These are phyloP conservation scores for Apiospora phragmitis DNA, from an alignment of 2,329 filamentous ascomycete species.

Conservation along the genomic window DNA sequence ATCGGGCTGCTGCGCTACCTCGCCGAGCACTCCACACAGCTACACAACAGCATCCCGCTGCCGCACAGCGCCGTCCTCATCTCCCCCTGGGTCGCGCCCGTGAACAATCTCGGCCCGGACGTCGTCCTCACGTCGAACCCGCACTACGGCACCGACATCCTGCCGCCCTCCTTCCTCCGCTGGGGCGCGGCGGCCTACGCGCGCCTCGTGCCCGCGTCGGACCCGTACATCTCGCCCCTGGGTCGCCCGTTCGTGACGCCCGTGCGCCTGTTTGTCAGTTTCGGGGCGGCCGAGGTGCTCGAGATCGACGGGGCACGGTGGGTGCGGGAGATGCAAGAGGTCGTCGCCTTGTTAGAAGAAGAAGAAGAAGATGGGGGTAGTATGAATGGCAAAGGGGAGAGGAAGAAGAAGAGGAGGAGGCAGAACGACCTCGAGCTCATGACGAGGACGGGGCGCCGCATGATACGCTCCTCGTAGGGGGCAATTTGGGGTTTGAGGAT, in stretches of 20 bases:
- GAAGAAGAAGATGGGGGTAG: neutral
- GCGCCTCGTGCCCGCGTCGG: neutral
- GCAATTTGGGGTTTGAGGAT: conserved; percentile 41
- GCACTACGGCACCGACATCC: conserved; percentile 36
- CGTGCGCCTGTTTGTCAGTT: conserved; percentile 25
- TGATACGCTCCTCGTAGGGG: conserved; percentile 44
- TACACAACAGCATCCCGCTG: conserved; percentile 23
- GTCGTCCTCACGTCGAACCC: conserved; percentile 21
- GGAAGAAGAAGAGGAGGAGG: neutral
- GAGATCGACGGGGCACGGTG: conserved; percentile 52
- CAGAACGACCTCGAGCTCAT: conserved; percentile 33
- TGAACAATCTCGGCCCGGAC: conserved; percentile 11
- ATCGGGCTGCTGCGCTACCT: conserved; percentile 47
- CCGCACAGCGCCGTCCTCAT: conserved; percentile 40
- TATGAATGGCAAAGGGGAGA: neutral
- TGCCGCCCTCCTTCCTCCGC: conserved; percentile 34
- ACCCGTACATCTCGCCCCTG: conserved; percentile 22
- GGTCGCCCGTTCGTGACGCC: conserved; percentile 23
- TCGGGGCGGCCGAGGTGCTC: conserved; percentile 30
- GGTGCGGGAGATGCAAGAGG: conserved; percentile 46
- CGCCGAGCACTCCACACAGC: conserved; percentile 28
- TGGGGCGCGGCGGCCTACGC: conserved; percentile 41
- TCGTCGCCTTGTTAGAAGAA: neutral
- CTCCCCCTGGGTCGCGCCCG: conserved; percentile 20
- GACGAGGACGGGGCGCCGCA: conserved; percentile 43